Evolutionary conservation across 2,329 filamentous ascomycete species (phyloP).

Genomic region (Alternaria ethzedia): DNA sequence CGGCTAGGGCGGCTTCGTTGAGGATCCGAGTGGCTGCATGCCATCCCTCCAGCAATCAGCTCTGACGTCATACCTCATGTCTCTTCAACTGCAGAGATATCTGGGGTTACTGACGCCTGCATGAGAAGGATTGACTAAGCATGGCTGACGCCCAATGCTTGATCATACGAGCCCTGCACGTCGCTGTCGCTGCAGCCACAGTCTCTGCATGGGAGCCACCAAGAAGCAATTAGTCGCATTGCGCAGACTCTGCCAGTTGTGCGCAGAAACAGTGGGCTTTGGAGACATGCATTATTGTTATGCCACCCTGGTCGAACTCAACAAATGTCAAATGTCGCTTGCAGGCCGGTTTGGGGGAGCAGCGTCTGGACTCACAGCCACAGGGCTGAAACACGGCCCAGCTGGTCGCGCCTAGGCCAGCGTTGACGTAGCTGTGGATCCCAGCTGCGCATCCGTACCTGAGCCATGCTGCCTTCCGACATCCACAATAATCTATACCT

Average conservation of each 20-base stretch:
- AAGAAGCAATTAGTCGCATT: not conserved
- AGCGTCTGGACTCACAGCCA: not conserved
- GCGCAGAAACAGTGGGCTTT: not conserved
- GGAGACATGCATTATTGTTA: not conserved
- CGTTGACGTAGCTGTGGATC: slow-evolving; percentile 8
- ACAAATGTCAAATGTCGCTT: not conserved
- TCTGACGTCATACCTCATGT: not conserved
- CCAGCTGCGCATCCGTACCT: slow-evolving; percentile 3
- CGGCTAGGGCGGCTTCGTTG: not conserved
- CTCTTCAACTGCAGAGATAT: not conserved
- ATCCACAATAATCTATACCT: not conserved
- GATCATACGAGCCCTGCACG: not conserved
- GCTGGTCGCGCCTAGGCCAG: slow-evolving; percentile 2
- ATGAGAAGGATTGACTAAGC: not conserved
- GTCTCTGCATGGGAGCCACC: not conserved
- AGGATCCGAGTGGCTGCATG: not conserved
- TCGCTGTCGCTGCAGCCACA: not conserved
- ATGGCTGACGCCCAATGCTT: not conserved
- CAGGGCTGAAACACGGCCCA: slow-evolving; percentile 12
- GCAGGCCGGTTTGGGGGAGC: not conserved
- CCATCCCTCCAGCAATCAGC: not conserved
- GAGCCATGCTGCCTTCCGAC: not conserved
- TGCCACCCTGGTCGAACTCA: not conserved
- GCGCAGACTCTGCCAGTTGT: not conserved
- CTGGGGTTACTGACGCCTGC: not conserved